Base-by-base conservation (phyloP, 805 yeast genomes). In the Millerozyma miso region DNA sequence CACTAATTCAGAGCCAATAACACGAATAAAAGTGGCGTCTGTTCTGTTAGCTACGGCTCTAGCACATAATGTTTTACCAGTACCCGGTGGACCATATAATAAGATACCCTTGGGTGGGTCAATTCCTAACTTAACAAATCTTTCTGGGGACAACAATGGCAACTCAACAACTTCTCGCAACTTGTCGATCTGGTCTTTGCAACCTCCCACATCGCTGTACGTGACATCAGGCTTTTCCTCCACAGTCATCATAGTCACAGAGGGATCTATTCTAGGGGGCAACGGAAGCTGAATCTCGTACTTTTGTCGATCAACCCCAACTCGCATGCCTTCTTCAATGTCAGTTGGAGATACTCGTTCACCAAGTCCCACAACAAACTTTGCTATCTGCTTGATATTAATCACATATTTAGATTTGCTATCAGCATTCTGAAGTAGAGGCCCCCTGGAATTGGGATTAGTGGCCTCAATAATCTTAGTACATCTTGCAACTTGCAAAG, bases 171-270 rank as follows among this genome's bases (percentile, higher is more conserved):
- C 98, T 66, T 90, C 98, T 63, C 97, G 79, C 47, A 90, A 74
- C 66, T 91, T 90, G 64, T 93, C 99, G 57, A 93, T 91, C 66
- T 93, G 99, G 49, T 93, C 98, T 72, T 93, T 93, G 64, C 97
- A 88, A 32, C 99, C 99, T 55, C 99, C 99, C 49, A 93, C 90
- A 63, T 93, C 99, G 48, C 95, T 87, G 66, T 93, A 93, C 1
- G 99, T 93, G 32, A 93, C 98, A 67, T 93, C 99, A 12, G 99
- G 99, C 65, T 93, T 93, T 69, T 93, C 99, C 67, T 93, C 99
- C 38, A 93, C 99, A 1, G 98, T 91, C 99, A 93, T 93, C 99
- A 93, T 93, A 4, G 99, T 93, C 42, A 93, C 99, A 33, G 89
- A 79, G 12, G 99, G 98, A 65, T 93, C 99, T 61, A 93, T 93